A percentile compares a stretch with the other conserved stretches of the same genome.
Evolutionary conservation across 2,329 filamentous ascomycete genomes (phyloP).

Genomic region (Fusarium incarnatum): DNA sequence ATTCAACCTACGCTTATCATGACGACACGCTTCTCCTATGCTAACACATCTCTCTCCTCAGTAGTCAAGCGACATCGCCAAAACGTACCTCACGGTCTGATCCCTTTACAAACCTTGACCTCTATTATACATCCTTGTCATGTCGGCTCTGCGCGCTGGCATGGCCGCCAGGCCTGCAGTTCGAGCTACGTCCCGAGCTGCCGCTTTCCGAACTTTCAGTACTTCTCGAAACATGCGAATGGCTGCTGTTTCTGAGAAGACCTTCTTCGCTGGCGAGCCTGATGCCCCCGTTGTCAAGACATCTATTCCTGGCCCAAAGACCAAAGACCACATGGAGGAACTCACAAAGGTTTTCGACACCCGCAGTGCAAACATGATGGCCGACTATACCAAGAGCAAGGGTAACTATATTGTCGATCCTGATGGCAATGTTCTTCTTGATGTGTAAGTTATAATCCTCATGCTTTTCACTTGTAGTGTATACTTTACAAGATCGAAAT

Average conservation of each 20-base stretch:
- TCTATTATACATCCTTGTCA: constrained; percentile 33
- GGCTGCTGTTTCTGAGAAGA: constrained; percentile 49
- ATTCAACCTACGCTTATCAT: constrained; percentile 24
- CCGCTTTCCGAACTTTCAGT: constrained; percentile 42
- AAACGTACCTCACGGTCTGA: constrained; percentile 2
- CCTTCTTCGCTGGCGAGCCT: constrained; percentile 63
- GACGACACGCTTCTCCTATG: constrained; percentile 19
- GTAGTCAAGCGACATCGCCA: neutral
- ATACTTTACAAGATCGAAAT: neutral
- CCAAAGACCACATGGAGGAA: constrained; percentile 74
- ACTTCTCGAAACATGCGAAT: constrained; percentile 41
- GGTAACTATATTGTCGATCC: constrained; percentile 86
- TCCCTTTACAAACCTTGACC: neutral
- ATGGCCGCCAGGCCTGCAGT: constrained; percentile 41
- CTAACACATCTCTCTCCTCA: neutral
- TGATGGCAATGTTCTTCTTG: constrained; percentile 78
- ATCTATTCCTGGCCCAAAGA: constrained; percentile 80
- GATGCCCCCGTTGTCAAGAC: constrained; percentile 65
- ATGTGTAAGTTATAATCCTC: constrained; percentile 66
- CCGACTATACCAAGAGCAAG: constrained; percentile 77
- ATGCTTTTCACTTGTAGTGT: neutral
- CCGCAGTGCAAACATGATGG: constrained; percentile 84
- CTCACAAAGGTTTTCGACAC: constrained; percentile 87
- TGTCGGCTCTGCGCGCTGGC: constrained; percentile 49
- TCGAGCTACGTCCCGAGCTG: constrained; percentile 28